Evolutionary conservation across 2,329 filamentous ascomycete species (phyloP), one percentile per base, ranked within the genome.

Genomic region (Rasamsonia emersonii): DNA sequence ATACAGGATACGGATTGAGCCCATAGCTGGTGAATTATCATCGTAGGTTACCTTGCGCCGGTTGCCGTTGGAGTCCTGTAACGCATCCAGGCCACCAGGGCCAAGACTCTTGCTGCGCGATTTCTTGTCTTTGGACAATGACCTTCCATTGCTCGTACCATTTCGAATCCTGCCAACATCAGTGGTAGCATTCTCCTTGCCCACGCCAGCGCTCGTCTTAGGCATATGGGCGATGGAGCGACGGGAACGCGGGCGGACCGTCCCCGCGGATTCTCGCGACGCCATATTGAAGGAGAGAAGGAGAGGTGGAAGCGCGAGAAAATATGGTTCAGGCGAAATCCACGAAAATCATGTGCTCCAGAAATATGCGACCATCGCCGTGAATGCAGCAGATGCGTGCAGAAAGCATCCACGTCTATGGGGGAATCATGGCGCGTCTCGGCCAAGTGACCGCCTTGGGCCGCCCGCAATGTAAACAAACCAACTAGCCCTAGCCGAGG

Each of bases 51-150:
- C 86, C 65, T 86, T 82, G 58, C 83, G 75, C 47, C 83, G 70
- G 56, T 93, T 93, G 19, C 83, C 84, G 50, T 70, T 75, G 26
- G 73, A 74, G 50, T 80, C 73, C 56, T 82, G 86, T 34, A 93
- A 69, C 36, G 81, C 79, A 66, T 93, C 86, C 27, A 94, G 62
- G 16, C 88, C 86, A 30, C 89, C 91, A 10, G 91, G 89, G 2
- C 91, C 91, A 45, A 98, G 79, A 62, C 89, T 96, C 68, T 95
- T 96, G 62, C 89, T 95, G 44, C 91, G 79, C 37, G 81, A 83
- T 62, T 86, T 89, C 63, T 70, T 71, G 23, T 62, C 60, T 31
- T 53, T 54, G 18, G 44, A 53, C 7, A 47, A 71, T 73, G 41
- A 16, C 30, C 47, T 51, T n/a, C 42, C 32, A 13, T 40, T 49